A percentile compares a stretch with the other conserved stretches of the same genome.
Conservation (phyloP, 106 monocot genomes). For the Dendrobium chrysotoxum region DNA sequence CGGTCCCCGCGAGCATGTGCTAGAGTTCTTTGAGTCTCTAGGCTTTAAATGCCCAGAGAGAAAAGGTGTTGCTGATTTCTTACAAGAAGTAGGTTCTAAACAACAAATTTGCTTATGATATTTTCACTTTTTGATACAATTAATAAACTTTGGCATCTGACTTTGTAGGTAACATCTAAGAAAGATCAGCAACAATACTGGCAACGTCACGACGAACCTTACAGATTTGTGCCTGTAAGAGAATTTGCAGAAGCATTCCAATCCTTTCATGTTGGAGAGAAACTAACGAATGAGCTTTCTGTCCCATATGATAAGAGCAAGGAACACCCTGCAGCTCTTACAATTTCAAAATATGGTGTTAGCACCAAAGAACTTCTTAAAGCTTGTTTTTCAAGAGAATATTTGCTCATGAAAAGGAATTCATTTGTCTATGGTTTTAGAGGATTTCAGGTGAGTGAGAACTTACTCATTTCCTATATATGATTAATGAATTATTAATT, state of each 20-base stretch:
- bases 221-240: constrained; percentile 18
- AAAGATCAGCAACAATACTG: constrained; percentile 49
- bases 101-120: neutral
- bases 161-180: constrained; percentile 32
- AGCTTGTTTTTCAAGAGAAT: constrained; percentile 29
- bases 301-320: constrained; percentile 27
- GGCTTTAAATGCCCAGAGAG: constrained; percentile 51
- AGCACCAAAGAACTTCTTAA: constrained; percentile 23
- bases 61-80: constrained; percentile 46
- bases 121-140: neutral
- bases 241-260: constrained; percentile 36
- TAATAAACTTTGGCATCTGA: neutral
- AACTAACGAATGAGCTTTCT: constrained; percentile 18
- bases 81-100: constrained; percentile 31
- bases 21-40: constrained; percentile 41
- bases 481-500: neutral
- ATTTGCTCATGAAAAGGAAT: constrained; percentile 38
- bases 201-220: constrained; percentile 18
- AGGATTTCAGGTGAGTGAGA: constrained; percentile 25
- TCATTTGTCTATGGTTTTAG: constrained; percentile 51
- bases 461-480: neutral
- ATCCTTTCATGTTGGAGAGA: constrained; percentile 31
- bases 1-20: constrained; percentile 33
- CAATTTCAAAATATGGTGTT: constrained; percentile 31
- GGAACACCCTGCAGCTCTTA: constrained; percentile 33